Conservation (phyloP, 495 filamentous ascomycete species). For the Clohesyomyces aquaticus region DNA sequence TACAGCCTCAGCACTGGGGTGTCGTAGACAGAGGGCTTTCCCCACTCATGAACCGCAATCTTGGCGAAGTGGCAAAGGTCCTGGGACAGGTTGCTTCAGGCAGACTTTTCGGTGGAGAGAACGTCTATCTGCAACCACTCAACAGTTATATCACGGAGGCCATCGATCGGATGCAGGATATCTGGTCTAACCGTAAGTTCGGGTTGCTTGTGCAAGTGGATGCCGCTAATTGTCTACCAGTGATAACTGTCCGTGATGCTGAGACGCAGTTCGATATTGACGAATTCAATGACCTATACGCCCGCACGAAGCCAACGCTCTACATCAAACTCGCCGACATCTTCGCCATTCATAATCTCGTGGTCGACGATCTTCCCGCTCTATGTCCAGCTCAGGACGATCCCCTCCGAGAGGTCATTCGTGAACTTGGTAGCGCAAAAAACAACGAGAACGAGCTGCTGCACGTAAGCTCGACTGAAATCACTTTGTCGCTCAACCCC, state of each 20-base stretch:
- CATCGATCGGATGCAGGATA: constrained; percentile 75
- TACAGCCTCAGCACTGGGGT: constrained; percentile 85
- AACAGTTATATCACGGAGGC: constrained; percentile 88
- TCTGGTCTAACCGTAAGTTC: constrained; percentile 67
- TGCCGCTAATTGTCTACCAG: constrained; percentile 47
- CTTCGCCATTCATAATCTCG: constrained; percentile 90
- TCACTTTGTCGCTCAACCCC: constrained; percentile 86
- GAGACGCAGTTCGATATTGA: constrained; percentile 96
- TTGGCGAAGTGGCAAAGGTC: constrained; percentile 89
- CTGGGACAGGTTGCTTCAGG: constrained; percentile 84
- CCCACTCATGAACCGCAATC: constrained; percentile 89
- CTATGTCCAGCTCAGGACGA: constrained; percentile 84
- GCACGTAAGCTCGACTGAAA: constrained; percentile 84
- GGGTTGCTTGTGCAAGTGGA: neutral
- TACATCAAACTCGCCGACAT: constrained; percentile 99
- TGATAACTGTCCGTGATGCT: constrained; percentile 82
- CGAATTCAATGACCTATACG: constrained; percentile 96
- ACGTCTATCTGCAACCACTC: constrained; percentile 92
- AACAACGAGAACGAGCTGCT: constrained; percentile 92
- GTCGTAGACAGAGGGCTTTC: constrained; percentile 85
- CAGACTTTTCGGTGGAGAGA: constrained; percentile 86
- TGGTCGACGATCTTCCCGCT: constrained; percentile 73
- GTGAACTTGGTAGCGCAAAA: constrained; percentile 92
- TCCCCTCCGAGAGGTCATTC: constrained; percentile 84
- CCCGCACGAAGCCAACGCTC: constrained; percentile 90